Evolutionary conservation across 164 flowering plant genomes (phyloP), one percentile per base, ranked within the genome.

Genomic region (Houttuynia cordata): DNA sequence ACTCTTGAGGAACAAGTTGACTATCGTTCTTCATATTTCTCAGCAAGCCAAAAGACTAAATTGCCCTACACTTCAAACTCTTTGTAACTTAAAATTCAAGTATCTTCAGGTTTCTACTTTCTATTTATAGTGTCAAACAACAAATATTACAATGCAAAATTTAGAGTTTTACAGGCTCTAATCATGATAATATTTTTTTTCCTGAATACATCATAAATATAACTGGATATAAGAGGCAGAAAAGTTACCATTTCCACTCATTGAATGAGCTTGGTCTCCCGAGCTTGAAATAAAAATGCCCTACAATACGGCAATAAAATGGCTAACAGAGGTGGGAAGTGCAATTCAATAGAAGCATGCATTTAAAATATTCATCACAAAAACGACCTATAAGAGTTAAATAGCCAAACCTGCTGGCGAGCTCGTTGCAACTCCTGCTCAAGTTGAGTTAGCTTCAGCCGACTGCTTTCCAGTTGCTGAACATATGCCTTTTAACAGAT

Each of bases 401-500:
- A 40, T n/a, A 56, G 24, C 19, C 8, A 51, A 58, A 91, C 97
- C 93, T 92, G 95, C 65, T 88, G 92, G 23, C 98, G 88, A 14
- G 98, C 91, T 66, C 87, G 75, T 66, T 92, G 96, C 42, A 92
- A 84, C 74, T 92, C 98, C 75, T 92, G 98, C 79, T 92, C 96
- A 10, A 92, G 87, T 64, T 88, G 91, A 34, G 83, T 81, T 56
- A 92, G 77, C 73, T 92, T 92, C 74, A 92, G 62, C 42, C 95
- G 76, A 64, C 98, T 92, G 66, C 75, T 92, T 72, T 92, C 98
- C 47, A 92, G 79, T 73, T 92, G 95, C 69, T 92, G 98, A n/a
- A 92, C 96, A 80, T 92, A 92, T 30, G 96, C 96, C 98, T 92
- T 57, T 34, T 60, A 61, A 63, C 24, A n/a, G n/a, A n/a, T n/a